A percentile compares a stretch with the other conserved stretches of the same genome.
Conservation (phyloP, 2,329 filamentous ascomycete genomes). For the Colletotrichum orbiculare region DNA sequence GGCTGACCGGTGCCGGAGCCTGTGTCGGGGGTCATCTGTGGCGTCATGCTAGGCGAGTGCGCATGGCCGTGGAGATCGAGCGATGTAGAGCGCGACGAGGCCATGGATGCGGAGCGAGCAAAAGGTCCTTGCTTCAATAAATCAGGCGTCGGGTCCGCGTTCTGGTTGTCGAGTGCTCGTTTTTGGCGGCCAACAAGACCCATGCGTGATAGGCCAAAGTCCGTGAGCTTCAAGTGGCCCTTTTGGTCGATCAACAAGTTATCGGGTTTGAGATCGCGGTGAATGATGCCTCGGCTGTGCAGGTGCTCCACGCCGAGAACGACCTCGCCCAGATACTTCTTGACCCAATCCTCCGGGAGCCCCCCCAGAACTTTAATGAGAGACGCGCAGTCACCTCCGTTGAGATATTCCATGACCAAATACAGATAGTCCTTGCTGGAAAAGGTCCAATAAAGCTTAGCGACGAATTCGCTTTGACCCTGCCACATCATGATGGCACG, state of each 20-base stretch:
- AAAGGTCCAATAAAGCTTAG: constrained; percentile 99
- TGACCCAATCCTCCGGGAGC: constrained; percentile 95
- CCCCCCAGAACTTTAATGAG: constrained; percentile 94
- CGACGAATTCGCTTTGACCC: constrained; percentile 98
- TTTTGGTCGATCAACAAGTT: constrained; percentile 97
- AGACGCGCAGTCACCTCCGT: constrained; percentile 96
- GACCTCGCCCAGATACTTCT: constrained; percentile 96
- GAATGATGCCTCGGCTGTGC: constrained; percentile 93
- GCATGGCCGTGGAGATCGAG: constrained; percentile 82
- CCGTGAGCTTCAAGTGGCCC: constrained; percentile 95
- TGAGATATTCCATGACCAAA: constrained; percentile 98
- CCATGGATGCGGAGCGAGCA: constrained; percentile 83
- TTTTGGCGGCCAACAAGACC: constrained; percentile 97
- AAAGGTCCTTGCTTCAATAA: constrained; percentile 93
- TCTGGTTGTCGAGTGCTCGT: constrained; percentile 81
- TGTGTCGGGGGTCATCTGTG: constrained; percentile 82
- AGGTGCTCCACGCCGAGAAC: constrained; percentile 97
- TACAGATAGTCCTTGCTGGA: constrained; percentile 99
- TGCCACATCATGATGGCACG: constrained; percentile 99
- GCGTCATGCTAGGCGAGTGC: constrained; percentile 85
- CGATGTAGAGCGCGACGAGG: constrained; percentile 92
- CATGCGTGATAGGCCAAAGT: constrained; percentile 98
- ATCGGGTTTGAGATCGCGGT: constrained; percentile 96
- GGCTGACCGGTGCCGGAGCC: constrained; percentile 78
- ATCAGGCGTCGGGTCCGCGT: constrained; percentile 88